phyloP scores from a whole-genome alignment of 495 filamentous ascomycete genomes.

The Aspergillus carlsbadensis region DNA sequence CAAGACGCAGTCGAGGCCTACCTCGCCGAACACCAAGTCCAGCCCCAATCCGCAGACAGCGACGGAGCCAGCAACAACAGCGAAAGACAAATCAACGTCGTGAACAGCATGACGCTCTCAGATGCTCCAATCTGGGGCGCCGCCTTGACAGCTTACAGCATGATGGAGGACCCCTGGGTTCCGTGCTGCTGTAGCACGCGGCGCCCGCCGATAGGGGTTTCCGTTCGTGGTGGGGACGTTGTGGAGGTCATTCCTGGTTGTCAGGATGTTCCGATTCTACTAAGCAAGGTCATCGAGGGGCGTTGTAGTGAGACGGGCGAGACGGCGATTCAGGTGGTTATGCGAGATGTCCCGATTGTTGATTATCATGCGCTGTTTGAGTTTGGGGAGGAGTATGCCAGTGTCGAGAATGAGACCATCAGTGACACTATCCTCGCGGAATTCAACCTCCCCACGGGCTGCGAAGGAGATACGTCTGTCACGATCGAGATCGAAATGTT shows the following conservation, averaged over 20 bases:
- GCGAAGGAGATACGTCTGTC: too few relatives aligned
- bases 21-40: too few relatives aligned
- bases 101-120: not conserved
- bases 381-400: not conserved
- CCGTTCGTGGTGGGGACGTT: not conserved
- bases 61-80: too few relatives aligned
- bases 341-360: not conserved
- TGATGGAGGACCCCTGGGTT: not conserved
- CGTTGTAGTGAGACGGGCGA: not conserved
- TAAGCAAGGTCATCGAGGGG: not conserved
- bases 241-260: not conserved
- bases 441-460: not conserved
- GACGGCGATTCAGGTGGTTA: not conserved
- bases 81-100: not conserved
- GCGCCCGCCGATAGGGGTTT: not conserved
- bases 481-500: too few relatives aligned
- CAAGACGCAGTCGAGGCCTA: not conserved
- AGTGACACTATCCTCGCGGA: not conserved
- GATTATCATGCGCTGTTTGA: slow-evolving; percentile 3
- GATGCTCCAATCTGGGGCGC: not conserved
- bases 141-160: not conserved
- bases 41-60: too few relatives aligned
- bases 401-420: not conserved
- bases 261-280: not conserved
- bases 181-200: not conserved